phyloP scores from a whole-genome alignment of 1,284 basidiomycete genomes.

The Moesziomyces globuligerus region DNA sequence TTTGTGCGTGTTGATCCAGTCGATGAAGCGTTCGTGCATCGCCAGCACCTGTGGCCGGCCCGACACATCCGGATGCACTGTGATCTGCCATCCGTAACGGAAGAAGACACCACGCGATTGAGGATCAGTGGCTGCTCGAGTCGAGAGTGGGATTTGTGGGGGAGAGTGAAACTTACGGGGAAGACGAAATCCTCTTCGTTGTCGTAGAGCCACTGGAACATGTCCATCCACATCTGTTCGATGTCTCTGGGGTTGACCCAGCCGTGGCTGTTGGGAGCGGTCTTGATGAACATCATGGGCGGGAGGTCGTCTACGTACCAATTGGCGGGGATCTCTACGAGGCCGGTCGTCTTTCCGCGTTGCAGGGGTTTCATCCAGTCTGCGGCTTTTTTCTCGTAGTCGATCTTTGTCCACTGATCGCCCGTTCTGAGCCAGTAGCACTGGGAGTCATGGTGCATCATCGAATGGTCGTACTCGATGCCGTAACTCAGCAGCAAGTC shows the following conservation, averaged over 20 bases:
- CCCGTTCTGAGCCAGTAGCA: slow-evolving; percentile 78
- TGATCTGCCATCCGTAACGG: slow-evolving; percentile 68
- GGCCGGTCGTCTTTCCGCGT: slow-evolving; percentile 75
- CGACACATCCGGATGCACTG: slow-evolving; percentile 82
- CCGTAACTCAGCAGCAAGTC: slow-evolving; percentile 78
- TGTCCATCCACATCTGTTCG: slow-evolving; percentile 81
- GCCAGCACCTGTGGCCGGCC: slow-evolving; percentile 76
- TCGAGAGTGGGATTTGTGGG: too few relatives aligned
- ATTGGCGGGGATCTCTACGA: slow-evolving; percentile 79
- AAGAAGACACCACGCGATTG: neutral
- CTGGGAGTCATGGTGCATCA: slow-evolving; percentile 71
- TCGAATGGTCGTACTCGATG: slow-evolving; percentile 75
- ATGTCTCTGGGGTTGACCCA: slow-evolving; percentile 78
- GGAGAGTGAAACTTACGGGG: slow-evolving; percentile 66
- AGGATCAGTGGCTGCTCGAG: too few relatives aligned
- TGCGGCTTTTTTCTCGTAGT: slow-evolving; percentile 73
- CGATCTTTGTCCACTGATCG: slow-evolving; percentile 80
- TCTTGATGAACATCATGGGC: slow-evolving; percentile 81
- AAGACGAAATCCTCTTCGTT: slow-evolving; percentile 77
- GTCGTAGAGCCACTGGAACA: slow-evolving; percentile 78
- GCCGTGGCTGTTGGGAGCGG: slow-evolving; percentile 75
- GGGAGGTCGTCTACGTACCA: slow-evolving; percentile 77
- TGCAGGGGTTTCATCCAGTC: slow-evolving; percentile 81
- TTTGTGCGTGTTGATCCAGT: slow-evolving; percentile 79
- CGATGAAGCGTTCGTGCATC: slow-evolving; percentile 82